phyloP scores from a whole-genome alignment of 164 flowering plant genomes.

The Vitis amurensis region DNA sequence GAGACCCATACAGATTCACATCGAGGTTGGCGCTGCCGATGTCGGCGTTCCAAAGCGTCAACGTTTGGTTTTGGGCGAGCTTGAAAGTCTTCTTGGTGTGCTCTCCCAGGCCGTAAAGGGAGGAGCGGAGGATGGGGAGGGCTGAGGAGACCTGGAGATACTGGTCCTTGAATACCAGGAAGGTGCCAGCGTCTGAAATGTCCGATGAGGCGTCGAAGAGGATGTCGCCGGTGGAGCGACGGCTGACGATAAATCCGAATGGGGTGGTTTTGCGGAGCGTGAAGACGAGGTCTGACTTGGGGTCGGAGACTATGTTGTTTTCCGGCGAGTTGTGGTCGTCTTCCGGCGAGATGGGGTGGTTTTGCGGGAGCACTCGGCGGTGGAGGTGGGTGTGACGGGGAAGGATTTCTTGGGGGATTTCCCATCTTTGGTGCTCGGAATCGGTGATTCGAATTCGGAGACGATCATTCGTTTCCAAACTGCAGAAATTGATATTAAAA shows the following conservation, averaged over 20 bases:
- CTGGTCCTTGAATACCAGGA: constrained; percentile 75
- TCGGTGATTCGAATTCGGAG: constrained; percentile 64
- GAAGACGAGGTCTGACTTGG: constrained; percentile 42
- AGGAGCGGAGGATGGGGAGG: constrained; percentile 48
- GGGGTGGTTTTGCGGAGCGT: constrained; percentile 46
- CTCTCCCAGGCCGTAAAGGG: constrained; percentile 81
- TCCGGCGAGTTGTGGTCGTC: neutral
- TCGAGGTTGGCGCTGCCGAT: constrained; percentile 39
- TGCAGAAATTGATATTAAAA: constrained; percentile 18
- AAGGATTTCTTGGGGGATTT: constrained; percentile 53
- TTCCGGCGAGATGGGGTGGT: neutral
- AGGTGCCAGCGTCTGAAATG: constrained; percentile 22
- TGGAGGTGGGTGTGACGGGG: constrained; percentile 31
- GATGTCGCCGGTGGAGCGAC: constrained; percentile 35
- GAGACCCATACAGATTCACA: constrained; percentile 76
- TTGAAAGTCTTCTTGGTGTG: constrained; percentile 68
- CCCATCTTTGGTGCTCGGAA: constrained; percentile 58
- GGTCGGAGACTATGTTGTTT: constrained; percentile 6
- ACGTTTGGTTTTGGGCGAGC: constrained; percentile 36
- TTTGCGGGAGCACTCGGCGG: constrained; percentile 15
- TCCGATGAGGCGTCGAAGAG: constrained; percentile 35
- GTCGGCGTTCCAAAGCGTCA: constrained; percentile 80
- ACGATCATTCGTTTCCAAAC: constrained; percentile 56
- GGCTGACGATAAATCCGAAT: constrained; percentile 41
- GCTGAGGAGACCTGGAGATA: constrained; percentile 64